Conservation (phyloP, 495 filamentous ascomycete species). For the Xylaria nigripes region DNA sequence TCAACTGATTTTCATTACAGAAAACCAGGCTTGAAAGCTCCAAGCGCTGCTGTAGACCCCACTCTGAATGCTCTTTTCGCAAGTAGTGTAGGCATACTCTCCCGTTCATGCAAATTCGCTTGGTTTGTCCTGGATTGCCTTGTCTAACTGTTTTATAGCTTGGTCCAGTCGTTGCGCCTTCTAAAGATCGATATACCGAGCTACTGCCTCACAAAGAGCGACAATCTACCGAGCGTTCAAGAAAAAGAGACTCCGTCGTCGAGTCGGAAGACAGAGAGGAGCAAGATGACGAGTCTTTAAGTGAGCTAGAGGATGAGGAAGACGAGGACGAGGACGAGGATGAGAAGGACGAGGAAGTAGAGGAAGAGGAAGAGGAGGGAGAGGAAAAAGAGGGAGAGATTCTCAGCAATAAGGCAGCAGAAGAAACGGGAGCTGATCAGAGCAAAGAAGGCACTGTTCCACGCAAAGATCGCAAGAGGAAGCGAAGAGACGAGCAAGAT, state of each 20-base stretch:
- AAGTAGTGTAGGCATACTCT: conserved; percentile 55
- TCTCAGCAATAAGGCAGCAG: conserved; percentile 30
- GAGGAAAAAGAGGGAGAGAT: conserved; percentile 19
- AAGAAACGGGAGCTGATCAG: conserved; percentile 26
- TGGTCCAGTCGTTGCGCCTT: conserved; percentile 55
- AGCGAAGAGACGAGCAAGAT: conserved; percentile 59
- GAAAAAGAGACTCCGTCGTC: conserved; percentile 27
- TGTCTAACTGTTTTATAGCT: conserved; percentile 40
- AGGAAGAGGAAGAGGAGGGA: conserved; percentile 32
- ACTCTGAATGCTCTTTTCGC: conserved; percentile 71
- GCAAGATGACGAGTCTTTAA: conserved; percentile 33
- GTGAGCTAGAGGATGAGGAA: conserved; percentile 36
- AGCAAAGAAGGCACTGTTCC: conserved; percentile 12
- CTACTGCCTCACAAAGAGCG: conserved; percentile 26
- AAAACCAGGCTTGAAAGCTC: conserved; percentile 27
- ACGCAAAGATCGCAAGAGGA: conserved; percentile 62
- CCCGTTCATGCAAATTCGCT: not conserved
- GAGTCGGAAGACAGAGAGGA: conserved; percentile 22
- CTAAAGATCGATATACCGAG: conserved; percentile 43
- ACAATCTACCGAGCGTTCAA: conserved; percentile 15
- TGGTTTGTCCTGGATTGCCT: too few species aligned
- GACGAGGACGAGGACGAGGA: conserved; percentile 28
- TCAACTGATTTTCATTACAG: conserved; percentile 13
- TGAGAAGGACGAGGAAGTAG: too few species aligned
- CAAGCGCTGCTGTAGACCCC: conserved; percentile 58